phyloP scores from a whole-genome alignment of 257 asterid species.

The Rhazya stricta region DNA sequence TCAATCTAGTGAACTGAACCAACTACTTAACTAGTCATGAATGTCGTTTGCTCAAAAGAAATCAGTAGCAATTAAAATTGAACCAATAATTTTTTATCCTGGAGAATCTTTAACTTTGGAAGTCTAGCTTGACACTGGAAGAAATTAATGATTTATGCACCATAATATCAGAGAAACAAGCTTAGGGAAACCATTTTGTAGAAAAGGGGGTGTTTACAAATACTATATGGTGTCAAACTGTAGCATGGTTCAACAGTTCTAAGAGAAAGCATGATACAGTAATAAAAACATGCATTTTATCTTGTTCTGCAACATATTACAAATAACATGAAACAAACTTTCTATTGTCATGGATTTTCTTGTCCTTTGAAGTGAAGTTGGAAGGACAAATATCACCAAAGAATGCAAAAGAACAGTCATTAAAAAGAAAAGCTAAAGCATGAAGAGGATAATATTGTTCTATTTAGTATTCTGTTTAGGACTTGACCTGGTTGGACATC shows the following conservation, averaged over 20 bases:
- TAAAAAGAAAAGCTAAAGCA: not conserved
- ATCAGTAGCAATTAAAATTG: not conserved
- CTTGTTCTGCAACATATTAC: not conserved
- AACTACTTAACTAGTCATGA: not conserved
- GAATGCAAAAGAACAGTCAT: not conserved
- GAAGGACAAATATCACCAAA: not conserved
- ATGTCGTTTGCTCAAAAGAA: not conserved
- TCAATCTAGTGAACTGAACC: not conserved
- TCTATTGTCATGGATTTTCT: not conserved
- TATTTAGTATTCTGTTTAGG: conserved; percentile 5
- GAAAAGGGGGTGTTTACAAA: too few species aligned
- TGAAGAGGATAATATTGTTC: not conserved
- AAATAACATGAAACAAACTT: not conserved
- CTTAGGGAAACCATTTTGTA: too few species aligned
- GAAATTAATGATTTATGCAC: not conserved
- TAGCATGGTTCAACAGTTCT: not conserved
- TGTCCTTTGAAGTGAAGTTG: not conserved
- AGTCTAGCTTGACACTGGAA: not conserved
- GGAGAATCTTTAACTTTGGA: not conserved
- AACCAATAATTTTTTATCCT: not conserved
- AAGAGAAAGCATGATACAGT: not conserved
- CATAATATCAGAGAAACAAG: too few species aligned
- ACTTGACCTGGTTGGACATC: conserved; percentile 80
- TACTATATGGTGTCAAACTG: not conserved
- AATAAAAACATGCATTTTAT: not conserved